Evolutionary conservation across 2,329 filamentous ascomycete species (phyloP).

Genomic region (Massarina eburnea): DNA sequence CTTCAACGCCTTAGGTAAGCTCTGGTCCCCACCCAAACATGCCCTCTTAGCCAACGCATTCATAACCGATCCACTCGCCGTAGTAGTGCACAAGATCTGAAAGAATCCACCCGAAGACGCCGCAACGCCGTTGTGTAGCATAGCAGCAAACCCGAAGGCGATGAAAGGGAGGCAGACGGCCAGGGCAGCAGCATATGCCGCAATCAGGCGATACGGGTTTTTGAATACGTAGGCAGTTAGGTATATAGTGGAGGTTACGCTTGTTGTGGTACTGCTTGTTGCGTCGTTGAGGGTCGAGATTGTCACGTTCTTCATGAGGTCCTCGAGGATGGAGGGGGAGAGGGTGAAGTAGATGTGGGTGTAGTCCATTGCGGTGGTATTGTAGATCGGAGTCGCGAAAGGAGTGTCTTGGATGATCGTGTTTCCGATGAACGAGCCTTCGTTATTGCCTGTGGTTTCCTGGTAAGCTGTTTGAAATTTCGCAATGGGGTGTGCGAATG

Average conservation of each 20-base stretch:
- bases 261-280: background rate
- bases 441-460: too few relatives aligned
- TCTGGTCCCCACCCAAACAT: background rate
- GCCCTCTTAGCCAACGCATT: background rate
- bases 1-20: too few relatives aligned
- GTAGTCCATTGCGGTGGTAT: too few relatives aligned
- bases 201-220: background rate
- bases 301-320: background rate
- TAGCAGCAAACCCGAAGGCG: background rate
- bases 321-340: background rate
- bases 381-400: too few relatives aligned
- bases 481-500: too few relatives aligned
- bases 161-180: background rate
- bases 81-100: background rate
- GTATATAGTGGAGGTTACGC: background rate
- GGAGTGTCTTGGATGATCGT: too few relatives aligned
- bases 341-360: background rate
- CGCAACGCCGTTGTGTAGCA: background rate
- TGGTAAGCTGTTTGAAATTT: too few relatives aligned
- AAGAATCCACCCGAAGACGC: background rate
- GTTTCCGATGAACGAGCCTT: too few relatives aligned
- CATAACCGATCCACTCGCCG: background rate
- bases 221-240: background rate
- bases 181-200: background rate
- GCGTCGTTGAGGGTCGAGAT: background rate